These are phyloP conservation scores for Hymenoscyphus albidus DNA, from an alignment of 2,329 filamentous ascomycete species.

Conservation along the genomic window DNA sequence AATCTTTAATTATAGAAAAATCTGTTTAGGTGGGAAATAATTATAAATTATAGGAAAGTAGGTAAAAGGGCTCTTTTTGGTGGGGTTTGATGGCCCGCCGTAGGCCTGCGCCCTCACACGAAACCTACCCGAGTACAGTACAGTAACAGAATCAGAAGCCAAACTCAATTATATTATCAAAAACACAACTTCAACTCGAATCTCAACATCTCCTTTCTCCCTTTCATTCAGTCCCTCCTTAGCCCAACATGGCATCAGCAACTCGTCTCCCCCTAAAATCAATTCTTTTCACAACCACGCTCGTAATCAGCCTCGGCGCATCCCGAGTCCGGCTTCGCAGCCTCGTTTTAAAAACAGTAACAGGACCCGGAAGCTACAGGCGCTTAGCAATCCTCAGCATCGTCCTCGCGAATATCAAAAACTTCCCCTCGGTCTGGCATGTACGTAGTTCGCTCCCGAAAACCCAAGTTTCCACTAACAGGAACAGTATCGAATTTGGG, in stretches of 20 bases:
- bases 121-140: too few relatives aligned
- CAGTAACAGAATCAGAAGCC: too few relatives aligned
- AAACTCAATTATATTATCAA: too few relatives aligned
- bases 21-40: too few relatives aligned
- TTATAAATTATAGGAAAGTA: too few relatives aligned
- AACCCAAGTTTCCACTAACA: not conserved
- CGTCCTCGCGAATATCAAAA: conserved; percentile 53
- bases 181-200: not conserved
- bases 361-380: conserved; percentile 33
- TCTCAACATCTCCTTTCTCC: not conserved
- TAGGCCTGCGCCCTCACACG: too few relatives aligned
- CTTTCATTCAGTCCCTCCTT: not conserved
- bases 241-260: conserved; percentile 32
- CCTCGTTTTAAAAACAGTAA: conserved; percentile 25
- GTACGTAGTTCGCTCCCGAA: conserved; percentile 38
- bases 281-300: conserved; percentile 24
- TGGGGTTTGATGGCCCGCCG: too few relatives aligned
- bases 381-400: conserved; percentile 36
- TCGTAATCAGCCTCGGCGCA: conserved; percentile 22
- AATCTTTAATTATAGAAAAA: too few relatives aligned
- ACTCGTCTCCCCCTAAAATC: conserved; percentile 30
- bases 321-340: conserved; percentile 26
- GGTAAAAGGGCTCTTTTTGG: too few relatives aligned
- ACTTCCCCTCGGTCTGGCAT: conserved; percentile 57
- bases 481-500: conserved; percentile 44